Evolutionary conservation across 495 filamentous ascomycete genomes (phyloP).

Genomic region (Penicillium simplicissimum): DNA sequence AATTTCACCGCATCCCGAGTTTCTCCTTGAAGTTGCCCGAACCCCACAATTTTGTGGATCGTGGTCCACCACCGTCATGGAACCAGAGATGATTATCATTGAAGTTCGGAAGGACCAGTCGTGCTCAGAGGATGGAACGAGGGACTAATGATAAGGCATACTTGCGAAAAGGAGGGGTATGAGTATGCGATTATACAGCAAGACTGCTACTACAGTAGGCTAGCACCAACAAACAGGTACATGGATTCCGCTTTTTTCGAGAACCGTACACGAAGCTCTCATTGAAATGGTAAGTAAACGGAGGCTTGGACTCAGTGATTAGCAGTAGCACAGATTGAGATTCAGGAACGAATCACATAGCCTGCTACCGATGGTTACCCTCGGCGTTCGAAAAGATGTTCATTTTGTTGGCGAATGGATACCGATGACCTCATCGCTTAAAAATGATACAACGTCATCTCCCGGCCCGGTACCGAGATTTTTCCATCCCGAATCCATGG

Average conservation of each 20-base stretch:
- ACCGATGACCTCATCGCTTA: slow-evolving; percentile 1
- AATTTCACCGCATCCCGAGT: slow-evolving; percentile 3
- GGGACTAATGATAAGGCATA: background rate
- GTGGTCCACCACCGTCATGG: slow-evolving; percentile 12
- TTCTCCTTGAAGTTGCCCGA: slow-evolving; percentile 7
- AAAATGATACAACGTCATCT: background rate
- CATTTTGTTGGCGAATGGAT: background rate
- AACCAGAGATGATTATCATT: slow-evolving; percentile 3
- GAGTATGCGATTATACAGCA: too few species aligned
- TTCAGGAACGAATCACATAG: background rate
- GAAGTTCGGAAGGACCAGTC: slow-evolving; percentile 3
- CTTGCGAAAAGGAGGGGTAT: background rate
- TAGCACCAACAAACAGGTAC: background rate
- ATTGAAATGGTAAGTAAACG: background rate
- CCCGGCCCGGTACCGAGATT: background rate
- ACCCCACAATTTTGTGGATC: slow-evolving; percentile 14
- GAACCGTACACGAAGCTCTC: background rate
- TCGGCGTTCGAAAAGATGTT: background rate
- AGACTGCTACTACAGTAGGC: background rate
- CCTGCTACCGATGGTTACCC: background rate
- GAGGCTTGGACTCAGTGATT: background rate
- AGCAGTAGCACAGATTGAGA: background rate
- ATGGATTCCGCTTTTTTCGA: background rate
- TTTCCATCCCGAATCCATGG: background rate
- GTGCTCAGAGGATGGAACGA: background rate